Evolutionary conservation across 768 basidiomycete species (phyloP), one percentile per base, ranked within the genome.

Genomic region (Candolleomyces aberdarensis): DNA sequence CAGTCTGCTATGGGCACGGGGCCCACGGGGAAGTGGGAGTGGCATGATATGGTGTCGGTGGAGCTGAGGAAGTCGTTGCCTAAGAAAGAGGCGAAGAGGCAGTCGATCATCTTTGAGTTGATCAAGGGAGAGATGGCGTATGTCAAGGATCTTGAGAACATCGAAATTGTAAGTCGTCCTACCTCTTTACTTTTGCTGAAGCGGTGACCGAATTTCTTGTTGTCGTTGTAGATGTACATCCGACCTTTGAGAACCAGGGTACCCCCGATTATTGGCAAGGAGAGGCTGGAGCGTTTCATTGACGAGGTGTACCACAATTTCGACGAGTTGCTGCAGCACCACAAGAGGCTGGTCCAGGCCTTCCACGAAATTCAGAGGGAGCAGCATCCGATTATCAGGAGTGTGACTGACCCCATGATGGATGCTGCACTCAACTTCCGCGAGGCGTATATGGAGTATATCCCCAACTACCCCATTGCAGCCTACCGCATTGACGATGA

Each of bases 121-220:
- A 96, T 98, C 73, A 92, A 96, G 70, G 91, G 91, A 61, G 95
- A 98, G 75, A 98, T 98, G 94, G 85, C 86, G 26, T 97, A 96
- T 71, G 95, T 96, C n/a, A 91, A 87, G 63, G 96, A 97, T 76
- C 75, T 98, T 54, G 91, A 95, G 72, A 92, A 88, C 57, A 89
- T 97, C 55, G 89, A 92, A 60, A 80, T 77, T 55, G 94, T 95
- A 65, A 31, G 85, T 73, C n/a, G 11, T 36, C 8, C 17, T 62
- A 39, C 52, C 26, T 19, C 8, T 55, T 20, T 5, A 8, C 22
- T 44, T 3, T 26, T 40, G 52, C 58, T 55, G 58, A 44, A 56
- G 17, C n/a, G 8, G 17, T 9, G 14, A 22, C 56, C 13, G 7
- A 43, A 32, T 22, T 57, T 56, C 22, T 36, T 50, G 36, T 31